Evolutionary conservation across 2,329 filamentous ascomycete genomes (phyloP).

Genomic region (Sarocladium oryzae): DNA sequence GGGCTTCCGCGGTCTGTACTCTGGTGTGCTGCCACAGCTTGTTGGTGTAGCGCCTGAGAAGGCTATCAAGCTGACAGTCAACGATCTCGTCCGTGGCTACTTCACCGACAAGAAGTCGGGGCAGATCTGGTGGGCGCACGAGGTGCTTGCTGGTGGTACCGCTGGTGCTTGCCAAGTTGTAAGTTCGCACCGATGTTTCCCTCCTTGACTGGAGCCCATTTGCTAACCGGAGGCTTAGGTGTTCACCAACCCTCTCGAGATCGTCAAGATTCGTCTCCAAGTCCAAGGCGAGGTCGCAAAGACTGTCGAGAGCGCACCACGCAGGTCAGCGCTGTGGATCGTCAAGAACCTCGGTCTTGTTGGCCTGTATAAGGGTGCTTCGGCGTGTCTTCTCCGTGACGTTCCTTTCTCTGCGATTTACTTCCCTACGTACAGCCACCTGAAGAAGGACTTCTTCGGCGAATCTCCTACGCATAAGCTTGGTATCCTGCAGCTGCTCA

Average conservation of each 20-base stretch:
- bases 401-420: slow-evolving; percentile 98
- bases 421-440: slow-evolving; percentile 92
- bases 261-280: slow-evolving; percentile 98
- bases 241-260: slow-evolving; percentile 96
- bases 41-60: slow-evolving; percentile 99
- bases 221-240: slow-evolving; percentile 45
- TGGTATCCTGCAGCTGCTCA: slow-evolving; percentile 82
- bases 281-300: slow-evolving; percentile 95
- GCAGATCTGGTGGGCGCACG: slow-evolving; percentile 59
- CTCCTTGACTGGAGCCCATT: neutral
- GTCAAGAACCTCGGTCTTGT: slow-evolving; percentile 89
- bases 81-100: slow-evolving; percentile 77
- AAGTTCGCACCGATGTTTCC: slow-evolving; percentile 36
- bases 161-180: slow-evolving; percentile 96
- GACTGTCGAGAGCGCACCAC: slow-evolving; percentile 71
- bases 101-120: slow-evolving; percentile 71
- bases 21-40: slow-evolving; percentile 88
- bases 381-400: slow-evolving; percentile 88
- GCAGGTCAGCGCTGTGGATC: slow-evolving; percentile 95
- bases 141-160: slow-evolving; percentile 80
- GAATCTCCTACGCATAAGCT: slow-evolving; percentile 83
- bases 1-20: slow-evolving; percentile 83
- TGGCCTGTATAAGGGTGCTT: slow-evolving; percentile 94
- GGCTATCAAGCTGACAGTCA: slow-evolving; percentile 98
- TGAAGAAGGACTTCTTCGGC: slow-evolving; percentile 92